Conservation (phyloP, 352 stramenopile genomes). For the Phytophthora idaei region DNA sequence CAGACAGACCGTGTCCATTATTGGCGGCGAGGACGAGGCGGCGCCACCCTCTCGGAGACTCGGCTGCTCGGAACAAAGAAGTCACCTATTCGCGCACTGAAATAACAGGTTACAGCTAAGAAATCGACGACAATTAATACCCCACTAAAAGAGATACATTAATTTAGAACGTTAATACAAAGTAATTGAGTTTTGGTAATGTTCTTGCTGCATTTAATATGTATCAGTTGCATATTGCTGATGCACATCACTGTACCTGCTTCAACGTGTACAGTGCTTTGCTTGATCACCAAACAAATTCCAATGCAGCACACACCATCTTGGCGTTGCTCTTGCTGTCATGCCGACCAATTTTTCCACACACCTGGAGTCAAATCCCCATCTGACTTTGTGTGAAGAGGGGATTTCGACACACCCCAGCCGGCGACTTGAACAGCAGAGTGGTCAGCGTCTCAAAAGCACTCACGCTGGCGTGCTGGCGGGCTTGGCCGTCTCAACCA, state of each 20-base stretch:
- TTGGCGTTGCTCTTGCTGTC: neutral
- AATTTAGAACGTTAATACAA: neutral
- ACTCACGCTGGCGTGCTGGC: constrained; percentile 20
- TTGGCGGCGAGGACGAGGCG: constrained; percentile 5
- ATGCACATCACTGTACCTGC: too few relatives aligned
- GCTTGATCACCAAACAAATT: constrained; percentile 1
- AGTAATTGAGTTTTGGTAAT: too few relatives aligned
- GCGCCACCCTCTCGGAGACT: neutral
- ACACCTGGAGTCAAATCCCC: constrained; percentile 16
- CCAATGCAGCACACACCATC: neutral
- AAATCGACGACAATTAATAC: constrained; percentile 1
- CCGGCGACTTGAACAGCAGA: neutral
- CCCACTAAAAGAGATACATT: neutral
- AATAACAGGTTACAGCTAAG: neutral
- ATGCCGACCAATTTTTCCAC: constrained; percentile 8
- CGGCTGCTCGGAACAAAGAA: neutral
- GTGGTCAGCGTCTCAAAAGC: constrained; percentile 6
- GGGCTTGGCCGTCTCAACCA: constrained; percentile 17
- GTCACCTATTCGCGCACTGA: constrained; percentile 21
- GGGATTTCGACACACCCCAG: too few relatives aligned
- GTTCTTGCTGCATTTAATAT: neutral
- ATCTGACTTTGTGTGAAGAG: constrained; percentile 1
- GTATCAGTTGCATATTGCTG: neutral
- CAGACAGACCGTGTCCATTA: neutral
- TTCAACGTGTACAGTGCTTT: too few relatives aligned